Evolutionary conservation across 306 rosid genomes (phyloP).

Genomic region (Quercus gilva): DNA sequence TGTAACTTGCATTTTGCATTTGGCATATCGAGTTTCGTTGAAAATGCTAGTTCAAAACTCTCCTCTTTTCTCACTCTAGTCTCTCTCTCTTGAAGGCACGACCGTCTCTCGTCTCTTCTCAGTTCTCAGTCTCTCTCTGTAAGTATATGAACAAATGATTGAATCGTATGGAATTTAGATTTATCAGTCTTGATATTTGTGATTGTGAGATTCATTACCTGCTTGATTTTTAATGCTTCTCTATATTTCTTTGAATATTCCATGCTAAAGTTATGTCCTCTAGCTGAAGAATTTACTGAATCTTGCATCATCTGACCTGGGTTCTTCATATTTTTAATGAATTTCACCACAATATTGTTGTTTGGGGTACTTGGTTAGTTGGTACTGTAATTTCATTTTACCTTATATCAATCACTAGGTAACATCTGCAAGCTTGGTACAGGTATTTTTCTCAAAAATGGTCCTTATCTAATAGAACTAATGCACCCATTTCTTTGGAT

Average conservation of each 20-base stretch:
- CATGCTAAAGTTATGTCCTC: neutral
- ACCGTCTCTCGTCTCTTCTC: too few species aligned
- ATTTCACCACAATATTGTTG: constrained; percentile 62
- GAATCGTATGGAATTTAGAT: neutral
- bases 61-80: too few species aligned
- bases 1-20: too few species aligned
- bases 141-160: neutral
- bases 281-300: neutral
- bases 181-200: neutral
- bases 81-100: too few species aligned
- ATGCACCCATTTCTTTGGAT: too few species aligned
- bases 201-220: neutral
- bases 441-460: too few species aligned
- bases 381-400: constrained; percentile 77
- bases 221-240: neutral
- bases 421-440: constrained; percentile 18
- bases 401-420: constrained; percentile 57
- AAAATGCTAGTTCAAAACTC: too few species aligned
- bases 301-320: neutral
- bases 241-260: neutral
- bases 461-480: too few species aligned
- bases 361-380: constrained; percentile 36
- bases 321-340: constrained; percentile 54
- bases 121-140: too few species aligned
- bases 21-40: too few species aligned